Evolutionary conservation across 129 eudicot species (phyloP).

Genomic region (Escallonia rubra): DNA sequence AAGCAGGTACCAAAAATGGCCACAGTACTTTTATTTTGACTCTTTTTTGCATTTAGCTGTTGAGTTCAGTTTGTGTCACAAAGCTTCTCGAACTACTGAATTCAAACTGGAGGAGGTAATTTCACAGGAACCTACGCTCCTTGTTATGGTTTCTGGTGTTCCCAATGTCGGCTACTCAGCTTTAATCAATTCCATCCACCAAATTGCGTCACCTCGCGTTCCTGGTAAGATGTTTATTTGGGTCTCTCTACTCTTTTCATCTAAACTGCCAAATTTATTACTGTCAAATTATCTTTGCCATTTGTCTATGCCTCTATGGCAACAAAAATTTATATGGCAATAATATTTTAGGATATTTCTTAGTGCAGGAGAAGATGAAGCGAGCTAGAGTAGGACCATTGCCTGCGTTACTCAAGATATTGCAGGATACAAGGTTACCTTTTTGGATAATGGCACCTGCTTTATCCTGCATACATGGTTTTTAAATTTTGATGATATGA

Average conservation of each 20-base stretch:
- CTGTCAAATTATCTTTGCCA: not conserved
- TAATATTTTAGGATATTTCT: conserved; percentile 27
- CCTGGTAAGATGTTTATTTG: conserved; percentile 52
- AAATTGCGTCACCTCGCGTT: conserved; percentile 76
- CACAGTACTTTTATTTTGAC: too few relatives aligned
- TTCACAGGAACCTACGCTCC: conserved; percentile 83
- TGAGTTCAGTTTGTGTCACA: conserved; percentile 3
- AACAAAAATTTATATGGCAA: too few relatives aligned
- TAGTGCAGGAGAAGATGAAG: conserved; percentile 89
- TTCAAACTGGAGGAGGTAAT: conserved; percentile 79
- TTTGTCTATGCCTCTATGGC: conserved; percentile 6
- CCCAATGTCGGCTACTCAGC: conserved; percentile 98
- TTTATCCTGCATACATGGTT: too few relatives aligned
- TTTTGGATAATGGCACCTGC: not conserved
- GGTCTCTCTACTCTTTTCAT: not conserved
- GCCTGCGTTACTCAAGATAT: conserved; percentile 98
- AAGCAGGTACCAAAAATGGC: too few relatives aligned
- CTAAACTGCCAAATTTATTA: not conserved
- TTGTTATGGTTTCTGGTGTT: conserved; percentile 96
- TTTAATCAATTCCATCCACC: conserved; percentile 86
- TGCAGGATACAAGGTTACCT: conserved; percentile 85
- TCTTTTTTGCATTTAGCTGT: too few relatives aligned
- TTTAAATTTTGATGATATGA: too few relatives aligned
- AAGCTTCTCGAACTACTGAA: conserved; percentile 92
- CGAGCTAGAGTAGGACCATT: conserved; percentile 93